Evolutionary conservation across 2,329 filamentous ascomycete genomes (phyloP), one percentile per base, ranked within the genome.

Genomic region (Colletotrichum coccodes): DNA sequence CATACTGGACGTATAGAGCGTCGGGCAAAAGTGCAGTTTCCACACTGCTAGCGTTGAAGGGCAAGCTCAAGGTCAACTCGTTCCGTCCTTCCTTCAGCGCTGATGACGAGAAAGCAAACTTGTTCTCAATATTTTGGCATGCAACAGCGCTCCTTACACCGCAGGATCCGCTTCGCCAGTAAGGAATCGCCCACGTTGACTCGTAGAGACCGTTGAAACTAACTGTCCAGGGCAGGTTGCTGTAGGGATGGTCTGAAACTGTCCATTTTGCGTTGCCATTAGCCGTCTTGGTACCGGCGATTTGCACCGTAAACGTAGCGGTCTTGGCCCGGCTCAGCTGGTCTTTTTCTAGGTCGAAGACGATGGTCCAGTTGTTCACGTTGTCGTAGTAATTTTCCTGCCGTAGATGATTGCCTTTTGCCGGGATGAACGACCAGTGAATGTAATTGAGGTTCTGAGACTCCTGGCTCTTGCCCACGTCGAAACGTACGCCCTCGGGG

Each of bases 371-470:
- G 75, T 90, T 89, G 75, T 88, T 89, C 30, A 89, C 82, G 70
- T 82, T 82, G 23, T 82, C 79, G 47, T 79, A 78, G 57, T 84
- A 83, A 6, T 81, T 76, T 50, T 82, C 77, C 1, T 80, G 76
- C 0, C 86, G 80, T 4, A 81, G 60, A 16, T 76, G 83, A 75
- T 89, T 86, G 1, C 80, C 86, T 32, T 85, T 79, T 6, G 86
- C 86, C 1, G 89, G 88, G 72, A 89, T 91, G 9, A 89, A 87
- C 64, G 85, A 87, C 90, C 89, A 91, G 74, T 91, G 90, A 4
- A 91, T 85, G 63, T 90, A 90, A 76, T 91, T 91, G 68, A 90
- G 80, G 72, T 89, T 87, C 12, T 78, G 75, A 0, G 77, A 78
- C 21, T 80, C 80, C 30, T 87, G 76, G 68, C 83, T 85, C 73